phyloP scores from a whole-genome alignment of 2,329 filamentous ascomycete species.

The Aspergillus jensenii region DNA sequence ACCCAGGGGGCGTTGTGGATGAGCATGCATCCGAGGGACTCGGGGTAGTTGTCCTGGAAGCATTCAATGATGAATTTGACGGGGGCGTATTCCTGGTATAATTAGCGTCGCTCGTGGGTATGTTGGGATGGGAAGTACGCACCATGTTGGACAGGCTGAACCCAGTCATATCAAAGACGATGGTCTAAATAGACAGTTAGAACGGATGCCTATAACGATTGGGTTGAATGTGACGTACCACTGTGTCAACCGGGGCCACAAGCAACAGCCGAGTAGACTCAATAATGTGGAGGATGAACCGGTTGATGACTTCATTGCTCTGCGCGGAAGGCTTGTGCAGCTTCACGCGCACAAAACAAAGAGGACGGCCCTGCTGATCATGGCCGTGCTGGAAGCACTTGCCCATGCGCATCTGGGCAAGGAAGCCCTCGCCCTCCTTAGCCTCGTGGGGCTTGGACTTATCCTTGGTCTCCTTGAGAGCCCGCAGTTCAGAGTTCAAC shows the following conservation, averaged over 20 bases:
- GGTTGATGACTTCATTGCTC: conserved; percentile 75
- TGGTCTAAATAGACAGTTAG: conserved; percentile 56
- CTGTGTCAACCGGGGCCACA: conserved; percentile 77
- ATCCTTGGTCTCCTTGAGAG: conserved; percentile 58
- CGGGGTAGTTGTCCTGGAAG: conserved; percentile 96
- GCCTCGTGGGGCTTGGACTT: conserved; percentile 56
- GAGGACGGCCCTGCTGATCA: conserved; percentile 78
- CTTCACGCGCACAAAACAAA: conserved; percentile 78
- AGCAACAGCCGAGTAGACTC: conserved; percentile 86
- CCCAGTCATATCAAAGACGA: conserved; percentile 92
- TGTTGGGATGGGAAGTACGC: conserved; percentile 20
- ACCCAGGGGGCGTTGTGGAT: conserved; percentile 92
- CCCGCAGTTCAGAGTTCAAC: conserved; percentile 67
- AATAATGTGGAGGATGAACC: conserved; percentile 87
- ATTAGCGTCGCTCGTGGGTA: background rate
- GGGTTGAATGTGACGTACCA: conserved; percentile 57
- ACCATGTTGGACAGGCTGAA: conserved; percentile 95
- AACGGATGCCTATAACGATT: background rate
- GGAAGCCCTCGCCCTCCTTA: conserved; percentile 70
- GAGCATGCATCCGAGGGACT: conserved; percentile 82
- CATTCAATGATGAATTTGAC: conserved; percentile 99
- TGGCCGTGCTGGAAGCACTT: conserved; percentile 87
- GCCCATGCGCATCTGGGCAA: conserved; percentile 79
- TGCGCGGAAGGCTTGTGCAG: conserved; percentile 84
- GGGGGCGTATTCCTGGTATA: conserved; percentile 75